phyloP scores from a whole-genome alignment of 176 grass and related monocot species.

The Phoenix dactylifera region DNA sequence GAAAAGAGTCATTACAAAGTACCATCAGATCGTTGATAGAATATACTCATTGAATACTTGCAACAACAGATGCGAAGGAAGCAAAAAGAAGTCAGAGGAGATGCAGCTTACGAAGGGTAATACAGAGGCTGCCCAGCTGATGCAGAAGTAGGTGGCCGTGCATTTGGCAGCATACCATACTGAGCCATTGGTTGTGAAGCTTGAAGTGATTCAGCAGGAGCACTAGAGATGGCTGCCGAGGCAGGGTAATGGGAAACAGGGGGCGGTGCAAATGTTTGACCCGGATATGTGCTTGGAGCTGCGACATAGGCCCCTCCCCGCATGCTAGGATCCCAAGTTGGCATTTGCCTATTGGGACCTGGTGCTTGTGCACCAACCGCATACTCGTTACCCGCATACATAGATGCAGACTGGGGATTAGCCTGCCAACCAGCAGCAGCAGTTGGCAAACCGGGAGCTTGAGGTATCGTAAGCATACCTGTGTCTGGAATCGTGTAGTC shows the following conservation, averaged over 20 bases:
- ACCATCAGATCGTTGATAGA: not conserved
- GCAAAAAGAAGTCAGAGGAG: not conserved
- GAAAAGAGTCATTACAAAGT: too few relatives aligned
- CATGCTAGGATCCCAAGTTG: conserved; percentile 58
- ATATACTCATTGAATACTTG: not conserved
- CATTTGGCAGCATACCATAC: conserved; percentile 27
- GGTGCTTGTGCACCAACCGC: conserved; percentile 3
- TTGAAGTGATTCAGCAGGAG: conserved; percentile 22
- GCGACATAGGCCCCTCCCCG: conserved; percentile 33
- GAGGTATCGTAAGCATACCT: conserved; percentile 26
- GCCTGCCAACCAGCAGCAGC: conserved; percentile 45
- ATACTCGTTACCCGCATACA: conserved; percentile 31
- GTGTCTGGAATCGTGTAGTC: conserved; percentile 65
- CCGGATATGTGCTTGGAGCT: conserved; percentile 25
- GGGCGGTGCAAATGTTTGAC: conserved; percentile 25
- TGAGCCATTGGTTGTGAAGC: conserved; percentile 36
- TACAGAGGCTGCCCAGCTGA: not conserved
- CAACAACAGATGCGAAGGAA: not conserved
- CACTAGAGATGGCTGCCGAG: conserved; percentile 17
- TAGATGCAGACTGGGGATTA: conserved; percentile 27
- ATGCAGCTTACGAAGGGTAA: not conserved
- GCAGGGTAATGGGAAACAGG: conserved; percentile 25
- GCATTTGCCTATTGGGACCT: conserved; percentile 33
- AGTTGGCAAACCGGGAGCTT: conserved; percentile 25
- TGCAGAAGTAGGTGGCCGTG: conserved; percentile 1